Evolutionary conservation across 768 basidiomycete species (phyloP).

Genomic region (Pleurotus platypus): DNA sequence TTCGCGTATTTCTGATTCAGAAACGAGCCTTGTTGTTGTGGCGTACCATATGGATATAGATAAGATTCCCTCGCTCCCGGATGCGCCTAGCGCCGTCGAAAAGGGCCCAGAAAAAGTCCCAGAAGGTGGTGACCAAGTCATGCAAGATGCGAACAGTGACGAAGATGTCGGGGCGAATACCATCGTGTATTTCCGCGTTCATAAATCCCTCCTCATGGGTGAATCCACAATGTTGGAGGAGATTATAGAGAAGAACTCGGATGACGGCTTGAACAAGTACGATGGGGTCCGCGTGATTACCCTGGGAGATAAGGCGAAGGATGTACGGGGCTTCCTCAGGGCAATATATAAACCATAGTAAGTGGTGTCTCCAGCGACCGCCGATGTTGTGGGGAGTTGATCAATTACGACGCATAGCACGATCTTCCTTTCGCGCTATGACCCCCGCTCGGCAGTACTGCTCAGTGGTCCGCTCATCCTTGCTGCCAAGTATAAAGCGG

Average conservation of each 20-base stretch:
- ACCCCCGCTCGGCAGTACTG: not conserved
- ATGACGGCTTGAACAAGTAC: not conserved
- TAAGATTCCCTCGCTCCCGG: too few species aligned
- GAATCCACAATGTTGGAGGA: conserved; percentile 9
- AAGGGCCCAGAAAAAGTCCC: not conserved
- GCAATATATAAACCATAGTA: not conserved
- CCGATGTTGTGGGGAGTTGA: too few species aligned
- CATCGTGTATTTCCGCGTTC: conserved; percentile 10
- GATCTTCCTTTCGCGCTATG: not conserved
- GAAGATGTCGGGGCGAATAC: not conserved
- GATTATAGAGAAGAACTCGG: conserved; percentile 9
- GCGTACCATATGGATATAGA: too few species aligned
- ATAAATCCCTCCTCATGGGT: conserved; percentile 11
- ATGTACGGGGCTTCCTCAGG: conserved; percentile 9
- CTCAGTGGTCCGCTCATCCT: conserved; percentile 5
- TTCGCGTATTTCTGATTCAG: too few species aligned
- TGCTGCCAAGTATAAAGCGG: conserved; percentile 8
- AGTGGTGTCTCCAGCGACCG: too few species aligned
- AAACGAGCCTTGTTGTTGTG: too few species aligned
- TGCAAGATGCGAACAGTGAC: not conserved
- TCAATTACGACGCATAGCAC: too few species aligned
- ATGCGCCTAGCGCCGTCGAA: too few species aligned
- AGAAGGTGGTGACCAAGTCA: conserved; percentile 9
- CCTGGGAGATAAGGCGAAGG: conserved; percentile 9
- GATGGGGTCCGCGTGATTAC: conserved; percentile 10